These are phyloP conservation scores for Lophium mytilinum DNA, from an alignment of 495 filamentous ascomycete species.

Conservation along the genomic window DNA sequence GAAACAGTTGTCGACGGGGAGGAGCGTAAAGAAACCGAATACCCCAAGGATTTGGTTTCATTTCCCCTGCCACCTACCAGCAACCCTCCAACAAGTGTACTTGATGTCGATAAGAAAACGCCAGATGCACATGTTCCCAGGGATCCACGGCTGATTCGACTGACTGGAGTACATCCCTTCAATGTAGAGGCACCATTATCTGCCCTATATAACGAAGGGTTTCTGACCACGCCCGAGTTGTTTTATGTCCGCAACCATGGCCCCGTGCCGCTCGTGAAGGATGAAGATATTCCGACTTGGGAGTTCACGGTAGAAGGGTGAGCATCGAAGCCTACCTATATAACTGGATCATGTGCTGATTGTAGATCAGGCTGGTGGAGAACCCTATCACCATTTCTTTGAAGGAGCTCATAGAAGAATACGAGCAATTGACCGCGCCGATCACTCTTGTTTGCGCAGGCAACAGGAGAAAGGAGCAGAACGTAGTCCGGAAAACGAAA, in stretches of 20 bases:
- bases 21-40: conserved; percentile 5
- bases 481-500: conserved; percentile 82
- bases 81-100: conserved; percentile 50
- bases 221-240: conserved; percentile 82
- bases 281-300: conserved; percentile 71
- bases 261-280: conserved; percentile 67
- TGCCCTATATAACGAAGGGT: conserved; percentile 73
- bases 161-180: conserved; percentile 90
- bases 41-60: conserved; percentile 3
- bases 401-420: conserved; percentile 64
- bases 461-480: conserved; percentile 92
- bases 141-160: conserved; percentile 75
- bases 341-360: conserved; percentile 15
- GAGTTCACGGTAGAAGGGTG: conserved; percentile 78
- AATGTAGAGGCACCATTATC: conserved; percentile 86
- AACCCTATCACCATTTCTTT: conserved; percentile 67
- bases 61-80: conserved; percentile 69
- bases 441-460: conserved; percentile 91
- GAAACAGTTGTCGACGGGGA: conserved; percentile 22
- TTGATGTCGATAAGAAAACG: conserved; percentile 70
- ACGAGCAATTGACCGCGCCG: conserved; percentile 78
- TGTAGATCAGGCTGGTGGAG: conserved; percentile 53
- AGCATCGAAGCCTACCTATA: conserved; percentile 8
- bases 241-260: conserved; percentile 98
- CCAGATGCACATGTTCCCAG: conserved; percentile 81